A percentile compares a stretch with the other conserved stretches of the same genome.
phyloP scores from a whole-genome alignment of 2,329 filamentous ascomycete species.

The Penicillium occitanis region DNA sequence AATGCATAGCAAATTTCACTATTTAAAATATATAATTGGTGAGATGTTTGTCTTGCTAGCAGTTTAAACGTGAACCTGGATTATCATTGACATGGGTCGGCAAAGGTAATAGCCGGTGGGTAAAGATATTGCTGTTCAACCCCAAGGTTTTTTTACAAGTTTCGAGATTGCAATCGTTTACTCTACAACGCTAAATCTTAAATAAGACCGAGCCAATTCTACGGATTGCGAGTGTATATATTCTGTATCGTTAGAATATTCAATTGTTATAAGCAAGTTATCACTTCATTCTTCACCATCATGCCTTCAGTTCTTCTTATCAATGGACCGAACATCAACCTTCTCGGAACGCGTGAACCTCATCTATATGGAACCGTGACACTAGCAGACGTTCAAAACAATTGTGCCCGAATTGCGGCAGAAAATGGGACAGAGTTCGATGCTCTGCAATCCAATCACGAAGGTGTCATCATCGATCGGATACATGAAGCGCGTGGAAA shows the following conservation, averaged over 20 bases:
- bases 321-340: slow-evolving; percentile 79
- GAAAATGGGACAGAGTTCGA: slow-evolving; percentile 52
- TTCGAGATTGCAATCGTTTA: neutral
- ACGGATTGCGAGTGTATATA: neutral
- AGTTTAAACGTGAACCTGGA: neutral
- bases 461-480: slow-evolving; percentile 71
- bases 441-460: slow-evolving; percentile 74
- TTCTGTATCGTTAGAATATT: no score
- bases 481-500: slow-evolving; percentile 65
- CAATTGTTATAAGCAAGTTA: neutral
- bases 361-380: slow-evolving; percentile 70
- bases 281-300: neutral
- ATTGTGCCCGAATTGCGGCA: slow-evolving; percentile 36
- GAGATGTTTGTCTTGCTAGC: neutral
- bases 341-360: slow-evolving; percentile 72
- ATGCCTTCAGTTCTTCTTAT: slow-evolving; percentile 60
- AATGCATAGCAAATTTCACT: neutral
- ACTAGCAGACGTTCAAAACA: slow-evolving; percentile 59
- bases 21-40: neutral
- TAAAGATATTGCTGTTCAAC: neutral
- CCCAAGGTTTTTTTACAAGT: neutral
- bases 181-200: neutral
- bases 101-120: neutral
- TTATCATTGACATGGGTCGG: neutral
- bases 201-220: neutral